phyloP scores from a whole-genome alignment of 2,329 filamentous ascomycete genomes.

The Hymenoscyphus occultus region DNA sequence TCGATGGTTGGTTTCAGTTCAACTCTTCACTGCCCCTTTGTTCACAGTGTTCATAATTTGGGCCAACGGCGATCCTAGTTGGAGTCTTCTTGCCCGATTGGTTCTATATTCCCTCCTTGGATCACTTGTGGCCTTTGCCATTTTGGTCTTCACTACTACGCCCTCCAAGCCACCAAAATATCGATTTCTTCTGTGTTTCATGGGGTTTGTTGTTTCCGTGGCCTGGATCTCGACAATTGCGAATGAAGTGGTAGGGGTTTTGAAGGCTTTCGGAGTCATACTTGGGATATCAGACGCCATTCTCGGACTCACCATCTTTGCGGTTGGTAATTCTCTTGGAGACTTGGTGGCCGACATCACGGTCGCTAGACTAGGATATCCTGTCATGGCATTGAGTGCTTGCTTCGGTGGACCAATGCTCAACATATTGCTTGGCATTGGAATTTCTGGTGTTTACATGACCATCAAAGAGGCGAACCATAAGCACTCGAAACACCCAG shows the following conservation, averaged over 20 bases:
- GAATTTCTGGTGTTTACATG: conserved; percentile 87
- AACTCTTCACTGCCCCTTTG: conserved; percentile 81
- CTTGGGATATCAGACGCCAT: conserved; percentile 92
- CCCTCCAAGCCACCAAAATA: conserved; percentile 66
- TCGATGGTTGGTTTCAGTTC: conserved; percentile 81
- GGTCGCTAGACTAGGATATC: conserved; percentile 87
- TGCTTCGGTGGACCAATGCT: conserved; percentile 99
- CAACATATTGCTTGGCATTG: conserved; percentile 92
- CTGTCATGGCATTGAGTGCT: conserved; percentile 90
- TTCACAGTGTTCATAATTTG: conserved; percentile 78
- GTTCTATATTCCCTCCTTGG: conserved; percentile 62
- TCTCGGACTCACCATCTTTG: conserved; percentile 91
- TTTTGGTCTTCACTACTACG: conserved; percentile 67
- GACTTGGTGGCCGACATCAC: conserved; percentile 95
- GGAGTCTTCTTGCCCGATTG: conserved; percentile 52
- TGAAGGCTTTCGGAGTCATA: conserved; percentile 91
- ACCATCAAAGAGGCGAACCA: conserved; percentile 68
- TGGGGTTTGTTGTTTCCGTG: conserved; percentile 88
- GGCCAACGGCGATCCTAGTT: conserved; percentile 63
- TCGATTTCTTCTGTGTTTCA: conserved; percentile 76
- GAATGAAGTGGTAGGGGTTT: conserved; percentile 88
- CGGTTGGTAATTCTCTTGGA: conserved; percentile 90
- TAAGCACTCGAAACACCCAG: conserved; percentile 64
- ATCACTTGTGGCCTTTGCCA: conserved; percentile 64
- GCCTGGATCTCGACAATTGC: conserved; percentile 97